Evolutionary conservation across 345 rosid species (phyloP), one percentile per base, ranked within the genome.

Genomic region (Populus deltoides): DNA sequence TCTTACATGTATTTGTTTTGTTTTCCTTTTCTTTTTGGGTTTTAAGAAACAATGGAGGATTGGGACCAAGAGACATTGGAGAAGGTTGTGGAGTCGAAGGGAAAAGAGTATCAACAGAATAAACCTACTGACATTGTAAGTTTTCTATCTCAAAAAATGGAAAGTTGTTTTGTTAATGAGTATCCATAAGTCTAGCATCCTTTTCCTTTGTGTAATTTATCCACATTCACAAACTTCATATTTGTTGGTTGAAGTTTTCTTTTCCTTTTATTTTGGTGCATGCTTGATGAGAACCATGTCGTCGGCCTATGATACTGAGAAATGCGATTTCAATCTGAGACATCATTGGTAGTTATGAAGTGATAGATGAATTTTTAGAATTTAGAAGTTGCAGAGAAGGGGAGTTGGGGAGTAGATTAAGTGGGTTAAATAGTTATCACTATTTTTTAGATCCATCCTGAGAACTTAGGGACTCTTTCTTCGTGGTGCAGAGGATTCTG

Each of bases 1-100:
- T 72, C 72, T 73, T 47, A 7, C 22, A 35, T 70, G 49, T 66
- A 18, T 61, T 51, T 35, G 3, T 25, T 43, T 47, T 66, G n/a
- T 75, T 74, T 78, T 33, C 31, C 2, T 31, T 31, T 31, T 31
- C 31, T 31, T 31, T 31, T 31, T 31, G 31, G 84, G 43, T 65
- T 18, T 71, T 55, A 20, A 91, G 98, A 88, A 77, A 82, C 89
- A 0, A 96, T 96, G 99, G 99, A 93, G 68, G 97, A 96, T 55
- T 96, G 98, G 99, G 99, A 96, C 85, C 99, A 93, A 80, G 98
- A 88, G 78, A 92, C 89, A 5, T 84, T 96, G 80, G 99, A 96
- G 88, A 91, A 92, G 85, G 99, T 92, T 70, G 92, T 96, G 74
- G 98, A 91, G 79, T 91, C 93, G 0, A 96, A 93, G 92, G 90